Evolutionary conservation across 352 stramenopile genomes (phyloP), one percentile per base, ranked within the genome.

Genomic region (Globisporangium splendens): DNA sequence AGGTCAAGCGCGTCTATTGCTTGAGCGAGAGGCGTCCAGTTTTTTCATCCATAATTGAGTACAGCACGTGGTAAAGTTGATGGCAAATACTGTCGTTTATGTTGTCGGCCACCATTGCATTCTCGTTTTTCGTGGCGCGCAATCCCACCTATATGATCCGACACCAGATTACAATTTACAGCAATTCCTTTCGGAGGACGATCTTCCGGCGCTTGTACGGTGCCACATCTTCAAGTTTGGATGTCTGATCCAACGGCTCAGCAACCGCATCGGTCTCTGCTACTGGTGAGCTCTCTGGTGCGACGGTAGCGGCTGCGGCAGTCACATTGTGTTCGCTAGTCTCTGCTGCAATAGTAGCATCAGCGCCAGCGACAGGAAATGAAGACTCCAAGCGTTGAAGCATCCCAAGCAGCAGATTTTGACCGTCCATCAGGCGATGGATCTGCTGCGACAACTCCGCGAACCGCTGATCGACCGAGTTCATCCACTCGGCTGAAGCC

Each of bases 351-450:
- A 5, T 15, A 6, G 13, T 50, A 18, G 20, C 12, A 48, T 10
- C 24, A 31, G 17, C 11, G 39, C 28, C 21, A 62, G 24, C 11
- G 28, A 35, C 13, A 8, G 38, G 49, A 20, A 39, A 24, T 28
- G 52, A 44, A 41, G 52, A 8, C 38, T 20, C 28, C 1, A 58
- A 46, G 10, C 59, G 59, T 38, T 65, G 59, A 2, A 65, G 44
- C 59, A 65, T 50, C 21, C 38, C 51, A 1, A 65, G 50, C n/a
- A 65, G 51, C 18, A 60, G 38, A 24, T 48, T 59, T 21, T 65
- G 59, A 8, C 51, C 51, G 35, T 59, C 48, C 22, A 41, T 35
- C 13, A 65, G 35, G n/a, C 44, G 38, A 3, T 22, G 39, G 21
- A 64, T 46, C 21, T 64, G 35, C 21, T 64, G 58, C 22, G 59